phyloP scores from a whole-genome alignment of 352 stramenopile genomes.

The Elongisporangium anandrum region DNA sequence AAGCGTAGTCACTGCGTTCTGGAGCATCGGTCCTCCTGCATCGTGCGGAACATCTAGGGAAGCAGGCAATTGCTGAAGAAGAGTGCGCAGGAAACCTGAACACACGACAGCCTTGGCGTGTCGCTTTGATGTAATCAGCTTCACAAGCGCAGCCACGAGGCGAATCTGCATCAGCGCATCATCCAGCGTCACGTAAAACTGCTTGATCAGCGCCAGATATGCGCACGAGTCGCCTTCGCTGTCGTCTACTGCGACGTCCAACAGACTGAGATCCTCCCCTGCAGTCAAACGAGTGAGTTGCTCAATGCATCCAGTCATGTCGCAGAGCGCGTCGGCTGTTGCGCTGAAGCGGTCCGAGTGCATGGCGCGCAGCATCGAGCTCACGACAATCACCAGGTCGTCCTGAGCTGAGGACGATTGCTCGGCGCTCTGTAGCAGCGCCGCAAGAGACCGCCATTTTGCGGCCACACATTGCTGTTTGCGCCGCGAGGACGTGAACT shows the following conservation, averaged over 20 bases:
- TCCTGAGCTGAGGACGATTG: background rate
- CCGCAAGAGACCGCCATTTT: background rate
- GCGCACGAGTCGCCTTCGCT: conserved; percentile 2
- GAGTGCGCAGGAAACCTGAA: conserved; percentile 27
- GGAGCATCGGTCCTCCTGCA: conserved; percentile 1
- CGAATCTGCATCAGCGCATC: conserved; percentile 17
- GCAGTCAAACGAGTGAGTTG: background rate
- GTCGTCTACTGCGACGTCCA: conserved; percentile 9
- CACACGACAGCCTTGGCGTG: conserved; percentile 41
- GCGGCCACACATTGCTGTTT: background rate
- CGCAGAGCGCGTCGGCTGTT: conserved; percentile 12
- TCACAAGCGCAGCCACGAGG: conserved; percentile 26
- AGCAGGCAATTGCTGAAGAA: conserved; percentile 46
- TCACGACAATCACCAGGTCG: background rate
- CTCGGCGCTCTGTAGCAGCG: background rate
- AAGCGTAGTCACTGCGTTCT: conserved; percentile 15
- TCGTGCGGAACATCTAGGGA: conserved; percentile 5
- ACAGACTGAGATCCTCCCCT: background rate
- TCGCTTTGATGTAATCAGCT: conserved; percentile 31
- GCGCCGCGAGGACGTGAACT: background rate
- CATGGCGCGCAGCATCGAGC: conserved; percentile 14
- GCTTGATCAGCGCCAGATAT: conserved; percentile 55
- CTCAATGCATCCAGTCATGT: conserved; percentile 4
- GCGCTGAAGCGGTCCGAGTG: conserved; percentile 15
- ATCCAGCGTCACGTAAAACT: conserved; percentile 68